Evolutionary conservation across 108 stramenopile species (phyloP).

Genomic region (Epithemia pelagica): DNA sequence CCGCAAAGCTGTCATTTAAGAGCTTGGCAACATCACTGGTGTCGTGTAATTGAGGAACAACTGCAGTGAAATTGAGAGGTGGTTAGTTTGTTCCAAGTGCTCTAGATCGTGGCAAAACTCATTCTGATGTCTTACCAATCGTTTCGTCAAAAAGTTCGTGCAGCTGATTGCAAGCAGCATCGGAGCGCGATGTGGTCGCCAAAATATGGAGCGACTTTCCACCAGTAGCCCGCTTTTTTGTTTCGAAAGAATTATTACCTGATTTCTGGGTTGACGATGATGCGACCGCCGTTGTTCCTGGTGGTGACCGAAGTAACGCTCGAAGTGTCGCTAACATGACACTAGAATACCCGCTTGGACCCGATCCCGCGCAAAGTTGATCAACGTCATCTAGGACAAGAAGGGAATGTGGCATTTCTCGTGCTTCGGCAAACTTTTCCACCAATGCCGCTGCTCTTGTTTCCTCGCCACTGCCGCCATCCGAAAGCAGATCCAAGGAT

Average conservation of each 20-base stretch:
- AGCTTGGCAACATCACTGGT: conserved; percentile 35
- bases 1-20: conserved; percentile 33
- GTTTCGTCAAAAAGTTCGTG: conserved; percentile 72
- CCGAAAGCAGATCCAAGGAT: conserved; percentile 54
- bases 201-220: conserved; percentile 58
- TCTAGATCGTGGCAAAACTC: background rate
- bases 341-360: conserved; percentile 56
- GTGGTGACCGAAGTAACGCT: conserved; percentile 63
- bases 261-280: conserved; percentile 32
- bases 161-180: conserved; percentile 54
- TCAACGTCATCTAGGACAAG: conserved; percentile 75
- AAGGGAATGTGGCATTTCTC: conserved; percentile 53
- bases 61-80: conserved; percentile 7
- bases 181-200: conserved; percentile 54
- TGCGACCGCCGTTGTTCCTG: conserved; percentile 3
- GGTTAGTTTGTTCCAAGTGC: background rate
- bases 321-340: conserved; percentile 72
- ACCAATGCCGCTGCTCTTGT: conserved; percentile 66
- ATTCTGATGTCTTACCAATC: conserved; percentile 21
- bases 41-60: conserved; percentile 51
- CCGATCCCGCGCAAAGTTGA: conserved; percentile 57
- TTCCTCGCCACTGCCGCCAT: conserved; percentile 43
- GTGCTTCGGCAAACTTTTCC: conserved; percentile 55
- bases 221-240: background rate
- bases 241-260: conserved; percentile 34